These are phyloP conservation scores for Umbelopsis sp. DNA, from an alignment of 192 early-diverging fungal genomes.

Conservation along the genomic window DNA sequence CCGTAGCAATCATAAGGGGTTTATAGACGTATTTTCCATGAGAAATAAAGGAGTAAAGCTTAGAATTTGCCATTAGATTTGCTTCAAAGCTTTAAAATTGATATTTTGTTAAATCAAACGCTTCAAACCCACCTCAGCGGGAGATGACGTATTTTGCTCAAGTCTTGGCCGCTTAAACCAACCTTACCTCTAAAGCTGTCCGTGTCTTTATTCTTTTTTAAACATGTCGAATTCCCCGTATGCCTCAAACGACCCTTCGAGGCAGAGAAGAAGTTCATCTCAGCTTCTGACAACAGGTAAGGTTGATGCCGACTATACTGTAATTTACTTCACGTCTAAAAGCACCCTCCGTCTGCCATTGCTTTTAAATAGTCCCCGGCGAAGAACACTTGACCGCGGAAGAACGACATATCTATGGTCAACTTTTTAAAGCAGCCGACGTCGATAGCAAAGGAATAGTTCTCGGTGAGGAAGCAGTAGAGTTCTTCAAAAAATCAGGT, in stretches of 20 bases:
- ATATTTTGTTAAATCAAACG: neutral
- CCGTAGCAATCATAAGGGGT: neutral
- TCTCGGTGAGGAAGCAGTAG: slow-evolving; percentile 66
- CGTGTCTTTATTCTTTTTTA: neutral
- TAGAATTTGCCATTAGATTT: too few species aligned
- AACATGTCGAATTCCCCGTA: slow-evolving; percentile 12
- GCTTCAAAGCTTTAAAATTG: too few species aligned
- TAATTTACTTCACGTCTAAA: neutral
- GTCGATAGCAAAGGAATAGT: slow-evolving; percentile 64
- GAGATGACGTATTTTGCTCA: slow-evolving; percentile 13
- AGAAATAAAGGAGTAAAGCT: too few species aligned
- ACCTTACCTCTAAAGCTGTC: too few species aligned
- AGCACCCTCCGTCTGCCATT: neutral
- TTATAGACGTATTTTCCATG: too few species aligned
- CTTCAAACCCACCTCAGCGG: neutral
- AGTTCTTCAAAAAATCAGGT: slow-evolving; percentile 69
- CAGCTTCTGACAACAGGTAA: slow-evolving; percentile 3
- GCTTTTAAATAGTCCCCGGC: neutral
- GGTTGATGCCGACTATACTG: neutral
- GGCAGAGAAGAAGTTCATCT: slow-evolving; percentile 13
- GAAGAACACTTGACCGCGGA: slow-evolving; percentile 46
- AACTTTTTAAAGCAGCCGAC: slow-evolving; percentile 68
- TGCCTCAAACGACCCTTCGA: slow-evolving; percentile 1
- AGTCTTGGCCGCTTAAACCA: neutral
- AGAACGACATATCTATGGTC: slow-evolving; percentile 62